Base-by-base conservation (phyloP, 495 filamentous ascomycete species). In the Podospora australis region DNA sequence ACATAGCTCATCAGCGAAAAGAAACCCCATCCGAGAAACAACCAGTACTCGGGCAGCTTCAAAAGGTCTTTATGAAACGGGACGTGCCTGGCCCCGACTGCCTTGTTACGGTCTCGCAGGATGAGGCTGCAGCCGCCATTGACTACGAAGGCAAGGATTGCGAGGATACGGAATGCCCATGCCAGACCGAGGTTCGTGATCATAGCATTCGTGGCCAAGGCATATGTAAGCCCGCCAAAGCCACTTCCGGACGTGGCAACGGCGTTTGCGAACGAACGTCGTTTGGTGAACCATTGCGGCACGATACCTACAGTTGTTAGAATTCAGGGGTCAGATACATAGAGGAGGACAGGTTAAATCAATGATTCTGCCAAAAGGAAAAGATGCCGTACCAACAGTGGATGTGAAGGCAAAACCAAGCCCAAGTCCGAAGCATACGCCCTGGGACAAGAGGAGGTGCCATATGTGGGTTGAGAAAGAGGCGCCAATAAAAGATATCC, bases 371-470 rank as follows among this genome's bases (percentile, higher is more conserved):
- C n/a, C n/a, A n/a, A n/a, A n/a, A n/a, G n/a, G n/a, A n/a, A n/a
- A n/a, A n/a, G n/a, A n/a, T n/a, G n/a, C n/a, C n/a, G n/a, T n/a
- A n/a, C n/a, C n/a, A n/a, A n/a, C n/a, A n/a, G n/a, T 83, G 17
- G 79, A 74, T 6, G 83, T 84, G 64, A 88, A 95, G 16, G 82
- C 73, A 47, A 92, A 84, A 2, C 87, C 86, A 66, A 90, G 77
- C 0, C 84, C 88, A 34, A 80, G 61, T 22, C 88, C 87, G 49
- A 92, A 86, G 43, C 81, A 78, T 6, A 90, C 65, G 8, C 87
- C 88, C 60, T 92, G 87, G 44, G 77, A 79, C 2, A 94, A 76
- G 47, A 88, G 80, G 24, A 88, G 74, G 34, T 87, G 84, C 83
- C 83, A 89, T 55, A 83, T 73, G 32, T 77, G 59, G 6, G 68